A percentile compares a stretch with the other conserved stretches of the same genome.
phyloP scores from a whole-genome alignment of 2,329 filamentous ascomycete species.

The Cadophora sp. region DNA sequence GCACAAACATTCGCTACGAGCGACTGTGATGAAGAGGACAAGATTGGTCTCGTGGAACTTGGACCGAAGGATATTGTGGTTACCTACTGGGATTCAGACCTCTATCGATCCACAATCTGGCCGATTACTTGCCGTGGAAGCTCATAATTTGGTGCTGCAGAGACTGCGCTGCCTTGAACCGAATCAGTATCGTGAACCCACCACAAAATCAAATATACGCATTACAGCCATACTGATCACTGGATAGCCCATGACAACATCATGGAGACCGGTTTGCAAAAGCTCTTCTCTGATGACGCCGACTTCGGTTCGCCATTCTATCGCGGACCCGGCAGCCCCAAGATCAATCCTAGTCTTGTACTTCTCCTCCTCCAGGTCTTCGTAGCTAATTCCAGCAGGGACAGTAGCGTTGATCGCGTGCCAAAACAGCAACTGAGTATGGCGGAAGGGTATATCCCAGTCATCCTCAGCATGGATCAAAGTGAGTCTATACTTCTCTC shows the following conservation, averaged over 20 bases:
- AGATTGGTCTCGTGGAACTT: no score
- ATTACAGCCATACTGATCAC: slow-evolving; percentile 58
- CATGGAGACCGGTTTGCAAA: slow-evolving; percentile 61
- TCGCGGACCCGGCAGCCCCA: slow-evolving; percentile 56
- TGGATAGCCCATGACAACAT: slow-evolving; percentile 64
- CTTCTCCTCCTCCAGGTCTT: slow-evolving; percentile 55
- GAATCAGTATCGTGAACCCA: slow-evolving; percentile 14
- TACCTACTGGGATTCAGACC: slow-evolving; percentile 31
- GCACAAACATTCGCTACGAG: neutral
- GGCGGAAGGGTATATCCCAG: slow-evolving; percentile 76
- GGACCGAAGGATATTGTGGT: slow-evolving; percentile 25
- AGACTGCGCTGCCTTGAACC: no score
- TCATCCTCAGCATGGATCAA: slow-evolving; percentile 84
- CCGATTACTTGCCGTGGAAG: slow-evolving; percentile 36
- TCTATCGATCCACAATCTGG: slow-evolving; percentile 38
- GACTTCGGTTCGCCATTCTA: slow-evolving; percentile 53
- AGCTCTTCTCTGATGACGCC: slow-evolving; percentile 62
- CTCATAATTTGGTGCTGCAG: slow-evolving; percentile 40
- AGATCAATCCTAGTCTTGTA: slow-evolving; percentile 46
- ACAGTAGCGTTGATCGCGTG: slow-evolving; percentile 59
- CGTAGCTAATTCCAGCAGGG: slow-evolving; percentile 47
- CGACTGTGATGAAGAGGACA: neutral
- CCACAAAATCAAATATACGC: slow-evolving; percentile 49
- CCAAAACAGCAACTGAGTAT: slow-evolving; percentile 69
- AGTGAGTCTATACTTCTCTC: slow-evolving; percentile 57